Evolutionary conservation across 192 early-diverging fungal species (phyloP).

Genomic region (Backusella australiensis): DNA sequence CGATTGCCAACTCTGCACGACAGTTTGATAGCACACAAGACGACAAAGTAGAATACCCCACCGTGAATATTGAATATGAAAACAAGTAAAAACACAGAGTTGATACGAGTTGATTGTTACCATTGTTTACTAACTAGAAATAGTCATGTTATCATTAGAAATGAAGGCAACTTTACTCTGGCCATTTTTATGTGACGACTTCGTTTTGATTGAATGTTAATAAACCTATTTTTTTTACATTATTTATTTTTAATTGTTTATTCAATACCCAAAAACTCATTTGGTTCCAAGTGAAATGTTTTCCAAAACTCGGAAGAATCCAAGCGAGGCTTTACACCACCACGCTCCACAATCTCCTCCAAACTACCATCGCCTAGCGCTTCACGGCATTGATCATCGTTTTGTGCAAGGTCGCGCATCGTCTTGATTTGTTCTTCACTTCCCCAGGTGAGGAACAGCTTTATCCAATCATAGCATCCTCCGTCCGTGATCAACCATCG

Average conservation of each 20-base stretch:
- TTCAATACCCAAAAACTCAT: constrained; percentile 21
- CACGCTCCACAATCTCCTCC: constrained; percentile 17
- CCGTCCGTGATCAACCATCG: constrained; percentile 60
- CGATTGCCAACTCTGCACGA: constrained; percentile 21
- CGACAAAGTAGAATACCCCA: constrained; percentile 27
- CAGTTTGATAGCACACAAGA: constrained; percentile 7
- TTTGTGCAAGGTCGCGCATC: constrained; percentile 7
- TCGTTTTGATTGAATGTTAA: not conserved
- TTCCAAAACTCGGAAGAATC: constrained; percentile 39
- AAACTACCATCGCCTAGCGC: constrained; percentile 15
- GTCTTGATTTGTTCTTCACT: constrained; percentile 19
- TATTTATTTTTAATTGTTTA: not conserved
- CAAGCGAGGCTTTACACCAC: constrained; percentile 22
- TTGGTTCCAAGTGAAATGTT: constrained; percentile 22
- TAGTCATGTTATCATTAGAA: constrained; percentile 26
- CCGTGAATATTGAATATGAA: constrained; percentile 28
- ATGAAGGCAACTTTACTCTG: constrained; percentile 32
- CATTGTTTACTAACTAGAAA: not conserved
- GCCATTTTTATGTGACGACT: constrained; percentile 19
- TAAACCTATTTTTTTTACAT: not conserved
- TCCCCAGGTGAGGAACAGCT: constrained; percentile 29
- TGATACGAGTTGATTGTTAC: not conserved
- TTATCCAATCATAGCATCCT: constrained; percentile 55
- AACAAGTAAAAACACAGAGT: constrained; percentile 7
- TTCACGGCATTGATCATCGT: constrained; percentile 20